Base-by-base conservation (phyloP, 208 protist species). In the Endotrypanum monterogeii region DNA sequence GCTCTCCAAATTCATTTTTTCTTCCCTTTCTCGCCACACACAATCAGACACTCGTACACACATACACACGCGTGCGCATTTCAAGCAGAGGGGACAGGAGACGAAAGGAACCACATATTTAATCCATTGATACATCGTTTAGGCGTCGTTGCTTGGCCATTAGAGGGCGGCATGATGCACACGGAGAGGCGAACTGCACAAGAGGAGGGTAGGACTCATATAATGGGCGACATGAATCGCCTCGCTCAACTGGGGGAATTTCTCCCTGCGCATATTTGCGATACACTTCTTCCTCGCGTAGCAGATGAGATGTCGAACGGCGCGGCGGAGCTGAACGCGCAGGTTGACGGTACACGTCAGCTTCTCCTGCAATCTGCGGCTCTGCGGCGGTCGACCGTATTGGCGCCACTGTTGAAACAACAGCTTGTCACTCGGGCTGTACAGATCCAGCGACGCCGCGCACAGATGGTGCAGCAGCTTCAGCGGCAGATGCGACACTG, bases 371-470 rank as follows among this genome's bases (percentile, higher is more conserved):
- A 83, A 55, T 66, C 56, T 9, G 71, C 74, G 23, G 78, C 58
- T 46, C 50, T 74, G 41, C 60, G 73, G 57, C 79, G 79, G 46
- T 75, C 79, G 39, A 61, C 62, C 2, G 55, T 78, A 5, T 39
- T 83, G 35, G 51, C 66, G 5, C 73, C 79, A 23, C 61, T 75
- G n/a, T 32, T 83, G 50, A 71, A 79, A 35, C 63, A 79, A 35
- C 72, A 83, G 18, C 63, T 86, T 12, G 52, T 89, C 41, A 70
- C 63, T 9, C 71, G 71, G 23, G 83, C 74, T 1, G 35, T 63
- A 16, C 69, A 70, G 20, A 63, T 91, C 58, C 87, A 91, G 52
- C 75, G 78, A 11, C 70, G 66, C 25, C 87, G 87, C 20, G 69
- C 52, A 20, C 62, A 75, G 14, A 50, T 89, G 25, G 71, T 87